Percentiles rank a stretch among this genome's conserved stretches.
Conservation (phyloP, 2,329 filamentous ascomycete genomes). For the Pestalotiopsis sp. region DNA sequence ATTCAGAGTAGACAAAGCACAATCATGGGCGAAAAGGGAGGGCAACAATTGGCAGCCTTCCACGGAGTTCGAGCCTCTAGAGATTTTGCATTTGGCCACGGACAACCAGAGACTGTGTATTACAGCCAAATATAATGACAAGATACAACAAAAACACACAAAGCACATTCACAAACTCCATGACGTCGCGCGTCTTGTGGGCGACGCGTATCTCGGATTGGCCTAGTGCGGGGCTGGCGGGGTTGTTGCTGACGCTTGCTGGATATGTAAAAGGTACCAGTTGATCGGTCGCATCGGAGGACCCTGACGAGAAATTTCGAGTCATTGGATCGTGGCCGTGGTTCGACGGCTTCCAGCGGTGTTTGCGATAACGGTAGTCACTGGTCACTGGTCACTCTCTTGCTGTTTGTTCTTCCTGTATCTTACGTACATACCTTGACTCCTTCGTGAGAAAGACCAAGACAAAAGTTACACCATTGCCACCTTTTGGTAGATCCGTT, state of each 20-base stretch:
- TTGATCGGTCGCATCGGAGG: background rate
- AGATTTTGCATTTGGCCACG: too few relatives aligned
- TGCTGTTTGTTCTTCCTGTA: background rate
- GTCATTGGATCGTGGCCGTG: slow-evolving; percentile 11
- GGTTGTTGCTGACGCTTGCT: slow-evolving; percentile 5
- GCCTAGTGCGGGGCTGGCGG: slow-evolving; percentile 17
- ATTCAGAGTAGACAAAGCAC: background rate
- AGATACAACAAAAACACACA: background rate
- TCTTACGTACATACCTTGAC: background rate
- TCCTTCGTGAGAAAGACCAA: background rate
- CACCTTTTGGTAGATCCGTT: background rate
- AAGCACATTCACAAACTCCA: background rate
- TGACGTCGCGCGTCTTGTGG: slow-evolving; percentile 4
- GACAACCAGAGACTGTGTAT: background rate
- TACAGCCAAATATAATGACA: slow-evolving; percentile 12
- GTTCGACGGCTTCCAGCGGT: slow-evolving; percentile 9
- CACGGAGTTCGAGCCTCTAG: background rate
- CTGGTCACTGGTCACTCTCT: background rate
- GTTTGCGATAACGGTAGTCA: background rate
- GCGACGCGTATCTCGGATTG: slow-evolving; percentile 5
- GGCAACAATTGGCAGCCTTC: background rate
- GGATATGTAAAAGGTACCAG: background rate
- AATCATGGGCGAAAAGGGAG: background rate
- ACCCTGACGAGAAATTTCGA: slow-evolving; percentile 14
- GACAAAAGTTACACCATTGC: background rate